A percentile compares a stretch with the other conserved stretches of the same genome.
phyloP scores from a whole-genome alignment of 257 asterid genomes.

The Solanum bulbocastanum region DNA sequence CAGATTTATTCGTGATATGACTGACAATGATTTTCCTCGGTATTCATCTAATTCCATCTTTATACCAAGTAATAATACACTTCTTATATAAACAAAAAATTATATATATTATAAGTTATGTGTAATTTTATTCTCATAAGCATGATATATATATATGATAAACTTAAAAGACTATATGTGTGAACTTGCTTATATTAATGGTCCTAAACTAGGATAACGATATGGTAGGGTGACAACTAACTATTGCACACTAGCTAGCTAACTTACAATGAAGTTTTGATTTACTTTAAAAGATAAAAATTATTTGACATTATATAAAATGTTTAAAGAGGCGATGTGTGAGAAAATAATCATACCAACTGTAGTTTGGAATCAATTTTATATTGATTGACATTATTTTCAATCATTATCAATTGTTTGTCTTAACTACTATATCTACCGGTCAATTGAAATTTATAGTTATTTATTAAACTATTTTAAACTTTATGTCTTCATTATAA shows the following conservation, averaged over 20 bases:
- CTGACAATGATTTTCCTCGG: accelerated
- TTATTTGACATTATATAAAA: not conserved
- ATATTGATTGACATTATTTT: not conserved
- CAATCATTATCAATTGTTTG: no score
- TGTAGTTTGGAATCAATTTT: not conserved
- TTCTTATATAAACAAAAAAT: no score
- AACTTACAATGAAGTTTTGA: no score
- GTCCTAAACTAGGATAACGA: not conserved
- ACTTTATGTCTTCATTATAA: not conserved
- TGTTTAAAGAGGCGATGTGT: not conserved
- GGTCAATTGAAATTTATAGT: not conserved
- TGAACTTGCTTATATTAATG: not conserved
- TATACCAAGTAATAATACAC: not conserved
- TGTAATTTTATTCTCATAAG: not conserved
- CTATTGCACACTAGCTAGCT: not conserved
- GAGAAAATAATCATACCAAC: not conserved
- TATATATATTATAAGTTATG: no score
- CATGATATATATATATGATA: not conserved
- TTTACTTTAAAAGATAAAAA: not conserved
- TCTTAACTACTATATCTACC: no score
- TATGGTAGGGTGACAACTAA: not conserved
- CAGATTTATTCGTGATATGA: not conserved
- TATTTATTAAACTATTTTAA: no score
- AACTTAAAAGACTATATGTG: not conserved
- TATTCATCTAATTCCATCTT: not conserved